phyloP scores from a whole-genome alignment of 805 yeast species.

The Suhomyces emberorum region DNA sequence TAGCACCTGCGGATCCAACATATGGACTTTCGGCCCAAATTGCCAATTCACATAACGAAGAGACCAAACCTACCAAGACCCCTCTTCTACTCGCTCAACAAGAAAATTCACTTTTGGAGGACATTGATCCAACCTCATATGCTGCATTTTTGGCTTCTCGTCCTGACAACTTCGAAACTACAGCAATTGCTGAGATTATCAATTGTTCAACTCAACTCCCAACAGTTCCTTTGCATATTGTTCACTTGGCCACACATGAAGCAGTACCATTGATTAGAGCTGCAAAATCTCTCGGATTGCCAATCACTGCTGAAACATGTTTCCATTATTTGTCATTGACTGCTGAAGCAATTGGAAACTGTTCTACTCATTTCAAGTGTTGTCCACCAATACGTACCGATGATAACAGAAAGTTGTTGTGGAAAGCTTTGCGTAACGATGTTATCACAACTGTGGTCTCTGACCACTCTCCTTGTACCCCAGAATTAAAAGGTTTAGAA shows the following conservation, averaged over 20 bases:
- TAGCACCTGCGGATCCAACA: constrained; percentile 60
- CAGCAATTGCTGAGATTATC: constrained; percentile 75
- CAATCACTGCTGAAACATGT: constrained; percentile 87
- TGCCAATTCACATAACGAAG: constrained; percentile 30
- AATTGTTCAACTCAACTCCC: constrained; percentile 57
- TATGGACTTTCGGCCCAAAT: constrained; percentile 43
- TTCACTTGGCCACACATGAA: constrained; percentile 82
- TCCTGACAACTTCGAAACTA: constrained; percentile 84
- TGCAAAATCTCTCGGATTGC: constrained; percentile 59
- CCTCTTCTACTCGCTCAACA: constrained; percentile 45
- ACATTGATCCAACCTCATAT: constrained; percentile 62
- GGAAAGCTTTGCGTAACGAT: constrained; percentile 70
- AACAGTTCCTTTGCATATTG: constrained; percentile 74
- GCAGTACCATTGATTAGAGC: constrained; percentile 70
- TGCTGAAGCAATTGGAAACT: constrained; percentile 74
- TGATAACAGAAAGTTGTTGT: constrained; percentile 64
- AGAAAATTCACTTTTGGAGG: constrained; percentile 36
- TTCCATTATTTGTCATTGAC: constrained; percentile 82
- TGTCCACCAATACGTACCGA: constrained; percentile 91
- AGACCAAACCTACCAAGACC: constrained; percentile 11
- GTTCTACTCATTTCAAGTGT: constrained; percentile 84
- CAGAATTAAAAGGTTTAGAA: constrained; percentile 77
- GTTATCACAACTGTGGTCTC: constrained; percentile 83
- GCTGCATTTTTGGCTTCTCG: constrained; percentile 75
- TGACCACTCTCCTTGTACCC: constrained; percentile 96